These are phyloP conservation scores for Tolypocladium pustulatum DNA, from an alignment of 2,329 filamentous ascomycete genomes.

Conservation along the genomic window DNA sequence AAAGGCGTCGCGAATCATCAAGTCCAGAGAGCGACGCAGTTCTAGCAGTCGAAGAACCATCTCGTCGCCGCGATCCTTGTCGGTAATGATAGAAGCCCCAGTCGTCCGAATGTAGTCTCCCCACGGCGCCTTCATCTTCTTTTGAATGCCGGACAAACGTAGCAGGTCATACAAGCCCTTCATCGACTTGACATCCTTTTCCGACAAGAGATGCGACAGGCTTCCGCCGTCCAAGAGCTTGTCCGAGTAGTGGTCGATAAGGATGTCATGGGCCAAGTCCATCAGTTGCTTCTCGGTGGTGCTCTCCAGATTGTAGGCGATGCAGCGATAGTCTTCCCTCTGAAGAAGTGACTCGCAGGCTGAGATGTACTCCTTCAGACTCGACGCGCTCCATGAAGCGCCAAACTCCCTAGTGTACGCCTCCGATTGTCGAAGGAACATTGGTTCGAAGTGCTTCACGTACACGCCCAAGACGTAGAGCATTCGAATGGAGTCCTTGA, in stretches of 20 bases:
- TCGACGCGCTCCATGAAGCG: slow-evolving; percentile 49
- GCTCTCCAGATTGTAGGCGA: slow-evolving; percentile 70
- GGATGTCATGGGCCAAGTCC: slow-evolving; percentile 57
- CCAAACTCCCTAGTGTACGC: slow-evolving; percentile 62
- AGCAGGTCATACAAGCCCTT: slow-evolving; percentile 71
- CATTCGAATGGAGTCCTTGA: slow-evolving; percentile 70
- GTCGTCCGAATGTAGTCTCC: slow-evolving; percentile 66
- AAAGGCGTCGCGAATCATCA: slow-evolving; percentile 69
- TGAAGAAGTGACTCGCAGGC: slow-evolving; percentile 59
- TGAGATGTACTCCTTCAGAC: slow-evolving; percentile 66
- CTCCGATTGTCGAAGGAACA: slow-evolving; percentile 57
- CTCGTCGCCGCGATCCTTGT: slow-evolving; percentile 65
- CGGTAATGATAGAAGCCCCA: slow-evolving; percentile 68
- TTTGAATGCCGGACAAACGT: slow-evolving; percentile 58
- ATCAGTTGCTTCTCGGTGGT: slow-evolving; percentile 72
- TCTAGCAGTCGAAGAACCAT: slow-evolving; percentile 80
- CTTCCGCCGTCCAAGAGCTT: slow-evolving; percentile 56
- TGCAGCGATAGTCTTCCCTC: slow-evolving; percentile 65
- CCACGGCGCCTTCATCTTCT: slow-evolving; percentile 63
- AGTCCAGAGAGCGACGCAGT: slow-evolving; percentile 69
- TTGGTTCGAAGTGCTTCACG: slow-evolving; percentile 65
- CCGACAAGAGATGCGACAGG: slow-evolving; percentile 62
- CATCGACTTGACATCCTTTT: slow-evolving; percentile 59
- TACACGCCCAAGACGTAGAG: slow-evolving; percentile 81
- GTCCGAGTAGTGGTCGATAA: slow-evolving; percentile 59